A percentile compares a stretch with the other conserved stretches of the same genome.
phyloP scores from a whole-genome alignment of 805 yeast species.

The Candida quercuum region DNA sequence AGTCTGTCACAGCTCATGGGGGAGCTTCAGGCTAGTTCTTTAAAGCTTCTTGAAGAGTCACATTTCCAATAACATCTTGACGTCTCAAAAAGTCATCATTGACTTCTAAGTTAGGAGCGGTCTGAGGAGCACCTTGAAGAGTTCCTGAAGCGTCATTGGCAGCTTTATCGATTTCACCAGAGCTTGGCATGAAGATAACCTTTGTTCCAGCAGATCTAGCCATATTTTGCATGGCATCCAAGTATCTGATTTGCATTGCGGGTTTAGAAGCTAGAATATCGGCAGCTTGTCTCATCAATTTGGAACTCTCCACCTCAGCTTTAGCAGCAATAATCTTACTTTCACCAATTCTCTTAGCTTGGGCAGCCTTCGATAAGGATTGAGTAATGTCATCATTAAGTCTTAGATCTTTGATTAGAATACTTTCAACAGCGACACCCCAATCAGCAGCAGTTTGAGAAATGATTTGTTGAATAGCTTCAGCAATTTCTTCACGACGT shows the following conservation, averaged over 20 bases:
- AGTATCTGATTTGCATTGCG: conserved; percentile 73
- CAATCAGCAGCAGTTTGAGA: conserved; percentile 57
- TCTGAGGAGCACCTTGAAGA: neutral
- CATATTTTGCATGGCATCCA: conserved; percentile 77
- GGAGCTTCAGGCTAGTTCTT: no score
- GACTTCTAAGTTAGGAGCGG: neutral
- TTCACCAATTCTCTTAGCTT: conserved; percentile 72
- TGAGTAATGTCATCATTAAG: conserved; percentile 50
- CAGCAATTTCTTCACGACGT: conserved; percentile 66
- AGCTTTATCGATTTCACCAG: conserved; percentile 45
- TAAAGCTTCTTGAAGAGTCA: neutral
- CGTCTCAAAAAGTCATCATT: neutral
- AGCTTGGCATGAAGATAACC: conserved; percentile 68
- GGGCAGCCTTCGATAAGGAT: conserved; percentile 68
- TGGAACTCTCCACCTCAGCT: conserved; percentile 73
- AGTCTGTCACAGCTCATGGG: no score
- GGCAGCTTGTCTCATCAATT: conserved; percentile 74
- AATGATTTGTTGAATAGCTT: conserved; percentile 55
- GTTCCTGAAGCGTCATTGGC: neutral
- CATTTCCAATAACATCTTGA: neutral
- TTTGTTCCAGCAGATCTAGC: conserved; percentile 56
- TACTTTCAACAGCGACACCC: conserved; percentile 68
- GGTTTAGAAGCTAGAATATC: conserved; percentile 69
- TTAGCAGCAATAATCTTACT: conserved; percentile 68
- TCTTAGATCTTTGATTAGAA: conserved; percentile 60